These are phyloP conservation scores for Dimargaris cristalligena DNA, from an alignment of 192 early-diverging fungal genomes.

Conservation along the genomic window DNA sequence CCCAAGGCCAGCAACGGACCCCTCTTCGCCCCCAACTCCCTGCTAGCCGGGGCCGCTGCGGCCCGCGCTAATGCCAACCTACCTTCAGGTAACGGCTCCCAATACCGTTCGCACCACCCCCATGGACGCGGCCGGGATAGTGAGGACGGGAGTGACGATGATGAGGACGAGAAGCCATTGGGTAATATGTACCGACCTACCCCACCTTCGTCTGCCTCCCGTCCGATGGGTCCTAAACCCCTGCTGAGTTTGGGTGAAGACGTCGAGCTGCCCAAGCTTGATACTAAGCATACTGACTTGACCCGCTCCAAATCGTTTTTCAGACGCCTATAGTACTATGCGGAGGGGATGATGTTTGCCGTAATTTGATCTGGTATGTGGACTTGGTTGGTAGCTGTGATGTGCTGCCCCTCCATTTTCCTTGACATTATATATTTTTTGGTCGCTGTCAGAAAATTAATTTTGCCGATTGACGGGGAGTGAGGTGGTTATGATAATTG, in stretches of 20 bases:
- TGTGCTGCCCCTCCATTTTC: too few relatives aligned
- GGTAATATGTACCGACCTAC: neutral
- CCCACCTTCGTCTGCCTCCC: too few relatives aligned
- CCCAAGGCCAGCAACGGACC: neutral
- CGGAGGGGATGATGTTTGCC: too few relatives aligned
- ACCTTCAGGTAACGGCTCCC: too few relatives aligned
- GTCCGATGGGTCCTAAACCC: neutral
- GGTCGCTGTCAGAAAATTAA: too few relatives aligned
- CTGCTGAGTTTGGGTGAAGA: neutral
- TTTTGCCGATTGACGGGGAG: too few relatives aligned
- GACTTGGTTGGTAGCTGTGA: too few relatives aligned
- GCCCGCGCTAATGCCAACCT: neutral
- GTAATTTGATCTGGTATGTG: too few relatives aligned
- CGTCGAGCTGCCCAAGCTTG: neutral
- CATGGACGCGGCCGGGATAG: neutral
- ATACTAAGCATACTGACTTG: neutral
- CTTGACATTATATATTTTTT: too few relatives aligned
- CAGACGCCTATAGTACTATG: too few relatives aligned
- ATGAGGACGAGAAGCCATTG: neutral
- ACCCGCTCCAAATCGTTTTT: too few relatives aligned
- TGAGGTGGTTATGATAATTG: too few relatives aligned
- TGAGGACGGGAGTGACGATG: neutral
- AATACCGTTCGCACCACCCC: neutral
- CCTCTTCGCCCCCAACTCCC: slow-evolving; percentile 6
- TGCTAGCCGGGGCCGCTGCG: neutral